Percentiles rank a stretch among this genome's conserved stretches.
phyloP scores from a whole-genome alignment of 306 rosid genomes.

The peach (Prunus persica) region DNA sequence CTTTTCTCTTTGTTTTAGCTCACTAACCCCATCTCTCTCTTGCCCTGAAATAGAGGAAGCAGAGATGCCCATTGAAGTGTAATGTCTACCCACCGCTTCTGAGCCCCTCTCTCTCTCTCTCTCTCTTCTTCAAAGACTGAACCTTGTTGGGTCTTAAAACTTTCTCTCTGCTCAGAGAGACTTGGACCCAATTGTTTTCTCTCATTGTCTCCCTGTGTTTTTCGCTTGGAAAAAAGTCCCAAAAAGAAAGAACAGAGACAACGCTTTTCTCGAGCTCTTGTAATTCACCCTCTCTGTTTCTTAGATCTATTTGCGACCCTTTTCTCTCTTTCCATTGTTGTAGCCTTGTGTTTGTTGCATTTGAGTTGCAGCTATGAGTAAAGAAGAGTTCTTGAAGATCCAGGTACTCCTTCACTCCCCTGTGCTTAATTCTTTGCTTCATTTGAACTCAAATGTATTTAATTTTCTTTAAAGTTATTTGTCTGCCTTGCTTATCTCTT shows the following conservation, averaged over 20 bases:
- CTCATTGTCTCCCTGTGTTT: conserved; percentile 17
- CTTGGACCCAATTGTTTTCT: conserved; percentile 24
- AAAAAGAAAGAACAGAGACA: conserved; percentile 18
- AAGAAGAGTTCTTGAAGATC: conserved; percentile 85
- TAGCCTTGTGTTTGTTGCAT: conserved; percentile 27
- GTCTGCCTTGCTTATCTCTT: not conserved
- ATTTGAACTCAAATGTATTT: conserved; percentile 4
- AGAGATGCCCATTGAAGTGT: conserved; percentile 23
- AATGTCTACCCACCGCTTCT: conserved; percentile 39
- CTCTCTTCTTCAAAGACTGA: conserved; percentile 33
- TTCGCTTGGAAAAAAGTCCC: conserved; percentile 29
- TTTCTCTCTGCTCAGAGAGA: conserved; percentile 44
- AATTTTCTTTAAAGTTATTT: not conserved
- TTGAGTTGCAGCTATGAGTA: conserved; percentile 56
- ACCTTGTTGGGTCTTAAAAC: conserved; percentile 19
- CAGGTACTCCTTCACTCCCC: conserved; percentile 54
- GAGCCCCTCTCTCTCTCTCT: conserved; percentile 4
- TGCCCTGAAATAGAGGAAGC: conserved; percentile 48
- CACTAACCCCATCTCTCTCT: conserved; percentile 20
- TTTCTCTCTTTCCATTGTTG: conserved; percentile 17
- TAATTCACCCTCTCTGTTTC: conserved; percentile 17
- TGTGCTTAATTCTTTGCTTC: conserved; percentile 6
- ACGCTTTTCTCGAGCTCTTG: conserved; percentile 2
- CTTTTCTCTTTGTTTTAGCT: conserved; percentile 13
- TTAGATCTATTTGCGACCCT: conserved; percentile 40